phyloP scores from a whole-genome alignment of 108 stramenopile species.

The Asterionellopsis glacialis region DNA sequence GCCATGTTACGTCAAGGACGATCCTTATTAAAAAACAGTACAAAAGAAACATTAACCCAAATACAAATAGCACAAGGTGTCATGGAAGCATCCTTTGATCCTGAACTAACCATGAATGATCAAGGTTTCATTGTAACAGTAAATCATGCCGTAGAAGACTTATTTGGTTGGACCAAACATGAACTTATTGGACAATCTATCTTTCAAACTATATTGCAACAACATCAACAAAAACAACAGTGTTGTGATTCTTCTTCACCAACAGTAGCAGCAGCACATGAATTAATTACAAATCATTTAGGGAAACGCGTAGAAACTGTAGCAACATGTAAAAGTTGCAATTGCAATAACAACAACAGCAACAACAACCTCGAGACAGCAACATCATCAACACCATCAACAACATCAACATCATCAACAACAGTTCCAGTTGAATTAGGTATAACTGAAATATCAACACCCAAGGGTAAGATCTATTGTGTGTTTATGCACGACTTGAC shows the following conservation, averaged over 20 bases:
- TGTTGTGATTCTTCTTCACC: not conserved
- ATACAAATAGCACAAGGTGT: not conserved
- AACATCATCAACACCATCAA: too few species aligned
- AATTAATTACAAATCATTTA: constrained; percentile 11
- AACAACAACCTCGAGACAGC: constrained; percentile 8
- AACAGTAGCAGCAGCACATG: constrained; percentile 11
- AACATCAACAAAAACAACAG: constrained; percentile 14
- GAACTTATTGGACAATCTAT: constrained; percentile 16
- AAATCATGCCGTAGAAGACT: constrained; percentile 8
- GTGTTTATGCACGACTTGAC: constrained; percentile 39
- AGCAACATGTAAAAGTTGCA: constrained; percentile 12
- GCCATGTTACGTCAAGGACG: too few species aligned
- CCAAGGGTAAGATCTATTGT: constrained; percentile 23
- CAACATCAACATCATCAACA: constrained; percentile 13
- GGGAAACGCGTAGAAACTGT: constrained; percentile 15
- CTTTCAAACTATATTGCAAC: constrained; percentile 11
- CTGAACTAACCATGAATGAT: constrained; percentile 17
- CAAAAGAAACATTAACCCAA: too few species aligned
- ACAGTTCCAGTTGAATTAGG: constrained; percentile 31
- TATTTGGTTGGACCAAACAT: constrained; percentile 6
- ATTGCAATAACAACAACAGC: too few species aligned
- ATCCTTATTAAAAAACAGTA: too few species aligned
- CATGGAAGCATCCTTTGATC: constrained; percentile 18
- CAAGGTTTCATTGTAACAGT: constrained; percentile 7
- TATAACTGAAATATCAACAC: constrained; percentile 13